A percentile compares a stretch with the other conserved stretches of the same genome.
Conservation (phyloP, 257 asterid genomes). For the Echites panduratus region DNA sequence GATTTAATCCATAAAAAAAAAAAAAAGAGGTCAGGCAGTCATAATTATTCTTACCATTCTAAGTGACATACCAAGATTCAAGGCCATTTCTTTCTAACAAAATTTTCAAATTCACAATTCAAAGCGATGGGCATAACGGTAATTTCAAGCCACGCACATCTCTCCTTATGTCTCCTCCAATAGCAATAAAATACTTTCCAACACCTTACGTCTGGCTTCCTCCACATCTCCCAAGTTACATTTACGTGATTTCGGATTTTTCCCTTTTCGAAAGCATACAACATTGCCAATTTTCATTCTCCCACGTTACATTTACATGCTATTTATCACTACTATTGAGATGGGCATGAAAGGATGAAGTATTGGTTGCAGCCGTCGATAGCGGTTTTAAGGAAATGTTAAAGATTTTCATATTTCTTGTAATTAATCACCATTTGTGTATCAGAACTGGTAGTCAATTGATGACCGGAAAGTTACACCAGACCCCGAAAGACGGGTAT, state of each 20-base stretch:
- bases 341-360: no score
- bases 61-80: background rate
- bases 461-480: no score
- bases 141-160: background rate
- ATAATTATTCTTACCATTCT: background rate
- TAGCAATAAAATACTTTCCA: background rate
- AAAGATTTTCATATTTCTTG: no score
- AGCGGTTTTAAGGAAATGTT: no score
- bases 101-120: background rate
- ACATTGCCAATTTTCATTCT: constrained; percentile 9
- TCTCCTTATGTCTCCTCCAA: background rate
- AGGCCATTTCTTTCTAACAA: background rate
- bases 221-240: background rate
- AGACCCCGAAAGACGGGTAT: no score
- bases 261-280: constrained; percentile 12
- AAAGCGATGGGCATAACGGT: background rate
- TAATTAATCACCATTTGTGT: no score
- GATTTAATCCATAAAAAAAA: no score
- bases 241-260: background rate
- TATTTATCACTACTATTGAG: no score
- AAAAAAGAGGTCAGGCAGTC: no score
- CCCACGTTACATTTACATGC: no score
- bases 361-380: no score
- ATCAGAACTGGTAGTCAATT: no score
- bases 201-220: background rate